Evolutionary conservation across 352 stramenopile species (phyloP), one percentile per base, ranked within the genome.

Genomic region (Globisporangium mamillatum): DNA sequence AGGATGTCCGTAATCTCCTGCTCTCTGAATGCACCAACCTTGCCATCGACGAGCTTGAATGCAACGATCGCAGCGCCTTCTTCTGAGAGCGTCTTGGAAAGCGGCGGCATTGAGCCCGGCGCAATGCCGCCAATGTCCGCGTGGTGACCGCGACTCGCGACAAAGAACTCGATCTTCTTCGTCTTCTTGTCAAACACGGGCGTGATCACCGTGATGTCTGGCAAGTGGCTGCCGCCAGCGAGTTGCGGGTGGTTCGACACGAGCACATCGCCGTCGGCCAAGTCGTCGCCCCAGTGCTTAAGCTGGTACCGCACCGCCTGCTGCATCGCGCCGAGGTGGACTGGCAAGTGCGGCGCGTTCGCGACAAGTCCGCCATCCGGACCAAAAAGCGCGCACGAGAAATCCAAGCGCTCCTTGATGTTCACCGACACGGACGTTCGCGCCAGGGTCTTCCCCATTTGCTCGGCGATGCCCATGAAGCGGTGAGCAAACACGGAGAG

Each of bases 171-270:
- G 54, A 99, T 98, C 57, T 96, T 85, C 32, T 92, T 78, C 12
- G 77, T 86, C 24, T 77, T 78, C 62, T 96, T 81, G 65, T 97
- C 84, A 77, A 99, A 99, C 2, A 99, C 97, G 34, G 98, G 98
- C n/a, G 98, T 99, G 64, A 99, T 99, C 4, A 99, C 98, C 5
- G 97, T 99, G 70, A 99, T 99, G 75, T 99, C 98, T 1, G 98
- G 97, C n/a, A 99, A 77, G 73, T 99, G 97, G 38, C 80, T 96
- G 18, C 97, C 98, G 44, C 98, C 98, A 24, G 98, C 98, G 48
- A 99, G 85, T 70, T 99, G 97, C 34, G 98, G 98, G 78, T 99
- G 97, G 81, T 99, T 99, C 5, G 95, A 99, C 8, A 99, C 94
- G 34, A 99, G 85, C 3, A 99, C 98, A 70, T 99, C 98, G 18